These are phyloP conservation scores for Rhodotorula babjevae DNA, from an alignment of 768 basidiomycete species.

Conservation along the genomic window DNA sequence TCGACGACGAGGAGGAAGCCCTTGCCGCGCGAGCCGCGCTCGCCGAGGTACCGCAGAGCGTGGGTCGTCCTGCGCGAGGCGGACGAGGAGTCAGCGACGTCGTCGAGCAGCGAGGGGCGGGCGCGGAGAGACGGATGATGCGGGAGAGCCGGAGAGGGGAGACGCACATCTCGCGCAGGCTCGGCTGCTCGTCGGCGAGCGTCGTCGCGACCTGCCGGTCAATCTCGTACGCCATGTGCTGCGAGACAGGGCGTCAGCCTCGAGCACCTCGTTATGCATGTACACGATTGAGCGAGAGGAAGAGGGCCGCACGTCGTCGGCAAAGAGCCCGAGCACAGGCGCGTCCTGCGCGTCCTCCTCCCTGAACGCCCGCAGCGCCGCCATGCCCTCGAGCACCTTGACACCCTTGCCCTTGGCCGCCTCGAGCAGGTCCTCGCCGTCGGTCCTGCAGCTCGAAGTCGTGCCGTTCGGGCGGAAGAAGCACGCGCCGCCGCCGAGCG, in stretches of 20 bases:
- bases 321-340: slow-evolving; percentile 40
- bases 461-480: slow-evolving; percentile 40
- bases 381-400: slow-evolving; percentile 34
- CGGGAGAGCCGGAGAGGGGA: background rate
- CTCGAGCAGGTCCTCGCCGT: slow-evolving; percentile 38
- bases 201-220: slow-evolving; percentile 36
- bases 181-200: slow-evolving; percentile 34
- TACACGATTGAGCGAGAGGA: background rate
- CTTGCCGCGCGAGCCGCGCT: slow-evolving; percentile 1
- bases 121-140: background rate
- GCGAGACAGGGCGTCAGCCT: background rate
- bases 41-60: slow-evolving; percentile 37
- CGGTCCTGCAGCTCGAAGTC: slow-evolving; percentile 36
- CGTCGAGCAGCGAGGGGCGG: too few relatives aligned
- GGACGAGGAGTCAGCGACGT: too few relatives aligned
- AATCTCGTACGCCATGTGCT: slow-evolving; percentile 44
- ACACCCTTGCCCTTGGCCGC: slow-evolving; percentile 22
- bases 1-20: slow-evolving; percentile 45
- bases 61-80: slow-evolving; percentile 30
- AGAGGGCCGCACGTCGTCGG: slow-evolving; percentile 17
- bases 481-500: slow-evolving; percentile 43
- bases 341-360: slow-evolving; percentile 18
- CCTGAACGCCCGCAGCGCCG: slow-evolving; percentile 24
- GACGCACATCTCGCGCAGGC: slow-evolving; percentile 41
- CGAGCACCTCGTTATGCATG: too few relatives aligned